A percentile compares a stretch with the other conserved stretches of the same genome.
Conservation (phyloP, 108 stramenopile species). For the Cyclotella atomus region DNA sequence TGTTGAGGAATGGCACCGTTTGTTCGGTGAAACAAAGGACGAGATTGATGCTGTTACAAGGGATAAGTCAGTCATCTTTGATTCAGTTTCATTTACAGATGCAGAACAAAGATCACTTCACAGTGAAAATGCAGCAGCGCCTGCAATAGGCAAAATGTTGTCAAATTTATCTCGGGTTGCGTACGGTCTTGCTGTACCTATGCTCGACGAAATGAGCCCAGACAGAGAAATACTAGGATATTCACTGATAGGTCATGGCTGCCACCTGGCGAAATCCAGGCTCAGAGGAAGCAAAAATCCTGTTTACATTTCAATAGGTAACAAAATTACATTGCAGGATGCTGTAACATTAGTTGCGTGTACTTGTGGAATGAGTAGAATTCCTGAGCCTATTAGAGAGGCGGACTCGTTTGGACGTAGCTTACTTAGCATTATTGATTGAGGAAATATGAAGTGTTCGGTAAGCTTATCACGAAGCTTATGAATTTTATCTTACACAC, state of each 20-base stretch:
- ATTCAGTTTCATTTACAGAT: background rate
- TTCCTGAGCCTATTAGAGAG: constrained; percentile 80
- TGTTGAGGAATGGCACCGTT: constrained; percentile 2
- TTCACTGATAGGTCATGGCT: constrained; percentile 73
- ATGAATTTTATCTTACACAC: no score
- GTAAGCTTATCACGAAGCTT: no score
- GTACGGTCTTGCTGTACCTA: constrained; percentile 53
- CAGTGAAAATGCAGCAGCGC: background rate
- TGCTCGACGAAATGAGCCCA: constrained; percentile 20
- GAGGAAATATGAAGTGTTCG: background rate
- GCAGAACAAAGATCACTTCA: background rate
- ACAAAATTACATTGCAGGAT: constrained; percentile 54
- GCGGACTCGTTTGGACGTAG: constrained; percentile 69
- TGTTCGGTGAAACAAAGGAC: background rate
- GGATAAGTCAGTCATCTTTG: background rate
- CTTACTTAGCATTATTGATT: constrained; percentile 52
- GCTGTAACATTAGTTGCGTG: constrained; percentile 48
- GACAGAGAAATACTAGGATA: constrained; percentile 34
- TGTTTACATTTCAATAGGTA: constrained; percentile 70
- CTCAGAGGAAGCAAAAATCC: constrained; percentile 56
- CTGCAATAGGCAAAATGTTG: constrained; percentile 29
- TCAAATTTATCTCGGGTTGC: constrained; percentile 17
- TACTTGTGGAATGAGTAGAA: constrained; percentile 38
- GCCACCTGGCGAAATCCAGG: constrained; percentile 13
- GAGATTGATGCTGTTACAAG: background rate